These are phyloP conservation scores for Yueomyces sp. DNA, from an alignment of 805 yeast species.

Conservation along the genomic window DNA sequence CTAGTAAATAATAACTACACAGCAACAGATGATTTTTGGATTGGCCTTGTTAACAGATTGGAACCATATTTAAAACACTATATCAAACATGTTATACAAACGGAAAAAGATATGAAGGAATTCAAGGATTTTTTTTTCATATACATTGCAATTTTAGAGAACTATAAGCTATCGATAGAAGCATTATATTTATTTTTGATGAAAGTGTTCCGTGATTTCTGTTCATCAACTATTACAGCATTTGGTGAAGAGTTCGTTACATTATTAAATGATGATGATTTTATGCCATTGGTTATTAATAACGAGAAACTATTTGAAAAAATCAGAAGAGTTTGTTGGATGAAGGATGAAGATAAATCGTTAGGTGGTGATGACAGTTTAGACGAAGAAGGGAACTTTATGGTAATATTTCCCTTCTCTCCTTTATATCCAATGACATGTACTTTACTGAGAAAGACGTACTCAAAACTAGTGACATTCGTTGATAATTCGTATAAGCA, in stretches of 20 bases:
- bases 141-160: slow-evolving; percentile 65
- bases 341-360: slow-evolving; percentile 30
- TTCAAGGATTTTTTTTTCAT: slow-evolving; percentile 55
- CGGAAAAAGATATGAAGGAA: slow-evolving; percentile 33
- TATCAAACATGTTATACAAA: slow-evolving; percentile 29
- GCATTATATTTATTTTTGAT: slow-evolving; percentile 52
- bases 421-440: slow-evolving; percentile 81
- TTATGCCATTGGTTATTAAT: slow-evolving; percentile 71
- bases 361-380: slow-evolving; percentile 3
- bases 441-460: slow-evolving; percentile 52
- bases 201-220: slow-evolving; percentile 43
- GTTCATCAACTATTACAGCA: slow-evolving; percentile 38
- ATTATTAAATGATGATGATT: slow-evolving; percentile 65
- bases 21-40: slow-evolving; percentile 60
- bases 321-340: slow-evolving; percentile 58
- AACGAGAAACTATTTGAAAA: slow-evolving; percentile 46
- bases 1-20: slow-evolving; percentile 46
- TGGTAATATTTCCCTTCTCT: slow-evolving; percentile 72
- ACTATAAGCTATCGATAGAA: slow-evolving; percentile 45
- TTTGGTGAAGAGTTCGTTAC: slow-evolving; percentile 50
- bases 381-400: slow-evolving; percentile 27
- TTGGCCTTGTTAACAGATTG: slow-evolving; percentile 44
- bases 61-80: slow-evolving; percentile 43
- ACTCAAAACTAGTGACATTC: slow-evolving; percentile 52
- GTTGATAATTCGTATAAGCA: slow-evolving; percentile 53